Evolutionary conservation across 2,329 filamentous ascomycete species (phyloP).

Genomic region (Botrytis paeoniae): DNA sequence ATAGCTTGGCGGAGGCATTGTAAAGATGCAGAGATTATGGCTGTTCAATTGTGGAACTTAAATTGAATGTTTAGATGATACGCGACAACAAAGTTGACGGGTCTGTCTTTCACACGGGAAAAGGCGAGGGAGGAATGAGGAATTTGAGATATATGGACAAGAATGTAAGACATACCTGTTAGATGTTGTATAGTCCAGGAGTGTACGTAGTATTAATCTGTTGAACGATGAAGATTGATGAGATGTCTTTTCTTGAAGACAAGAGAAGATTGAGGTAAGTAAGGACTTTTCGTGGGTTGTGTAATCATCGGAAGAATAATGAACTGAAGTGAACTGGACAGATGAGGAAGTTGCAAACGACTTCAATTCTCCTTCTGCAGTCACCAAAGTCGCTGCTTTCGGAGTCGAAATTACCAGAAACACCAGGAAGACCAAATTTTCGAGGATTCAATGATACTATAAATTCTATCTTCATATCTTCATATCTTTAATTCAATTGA

Average conservation of each 20-base stretch:
- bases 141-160: not conserved
- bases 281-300: not conserved
- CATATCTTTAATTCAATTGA: not conserved
- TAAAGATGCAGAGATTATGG: not conserved
- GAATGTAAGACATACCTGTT: not conserved
- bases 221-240: not conserved
- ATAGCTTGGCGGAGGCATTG: not conserved
- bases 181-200: not conserved
- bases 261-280: not conserved
- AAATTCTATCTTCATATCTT: not conserved
- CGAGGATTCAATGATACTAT: not conserved
- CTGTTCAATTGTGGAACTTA: not conserved
- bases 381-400: conserved; percentile 4
- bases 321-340: not conserved
- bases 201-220: not conserved
- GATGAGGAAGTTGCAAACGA: conserved; percentile 5
- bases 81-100: not conserved
- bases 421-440: too few relatives aligned
- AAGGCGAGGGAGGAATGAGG: not conserved
- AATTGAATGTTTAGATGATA: not conserved
- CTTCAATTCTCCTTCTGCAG: not conserved
- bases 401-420: not conserved
- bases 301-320: not conserved
- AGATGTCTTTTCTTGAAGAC: not conserved
- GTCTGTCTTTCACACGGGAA: not conserved